phyloP scores from a whole-genome alignment of 768 basidiomycete genomes.

The Leccinum uliginosum region DNA sequence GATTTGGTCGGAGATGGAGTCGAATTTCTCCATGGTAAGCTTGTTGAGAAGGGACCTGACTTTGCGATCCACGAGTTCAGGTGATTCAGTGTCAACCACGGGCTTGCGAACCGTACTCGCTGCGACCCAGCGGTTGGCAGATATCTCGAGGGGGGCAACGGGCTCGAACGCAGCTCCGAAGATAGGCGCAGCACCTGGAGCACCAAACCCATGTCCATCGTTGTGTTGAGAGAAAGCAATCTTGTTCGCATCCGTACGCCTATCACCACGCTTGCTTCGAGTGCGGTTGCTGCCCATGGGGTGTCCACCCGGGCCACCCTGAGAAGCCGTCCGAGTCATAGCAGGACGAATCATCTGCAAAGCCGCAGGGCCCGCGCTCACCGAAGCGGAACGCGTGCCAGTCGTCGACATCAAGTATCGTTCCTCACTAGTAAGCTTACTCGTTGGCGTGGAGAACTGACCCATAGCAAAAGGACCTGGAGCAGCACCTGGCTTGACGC shows the following conservation, averaged over 20 bases:
- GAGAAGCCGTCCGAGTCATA: conserved; percentile 67
- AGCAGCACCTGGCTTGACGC: conserved; percentile 29
- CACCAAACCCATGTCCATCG: conserved; percentile 34
- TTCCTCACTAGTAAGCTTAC: conserved; percentile 67
- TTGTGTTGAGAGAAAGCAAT: conserved; percentile 33
- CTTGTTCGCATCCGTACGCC: conserved; percentile 58
- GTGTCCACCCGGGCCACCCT: conserved; percentile 52
- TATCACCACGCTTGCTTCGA: conserved; percentile 81
- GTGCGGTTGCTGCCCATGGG: conserved; percentile 55
- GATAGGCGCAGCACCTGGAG: conserved; percentile 26
- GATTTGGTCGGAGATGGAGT: conserved; percentile 93
- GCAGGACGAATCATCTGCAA: conserved; percentile 54
- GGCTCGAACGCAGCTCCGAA: conserved; percentile 48
- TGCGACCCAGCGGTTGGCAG: conserved; percentile 83
- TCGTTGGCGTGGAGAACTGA: conserved; percentile 51
- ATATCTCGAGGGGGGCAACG: conserved; percentile 69
- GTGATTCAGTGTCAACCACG: conserved; percentile 55
- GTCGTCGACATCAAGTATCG: conserved; percentile 49
- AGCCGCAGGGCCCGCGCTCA: conserved; percentile 43
- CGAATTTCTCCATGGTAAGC: conserved; percentile 95
- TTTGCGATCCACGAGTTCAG: conserved; percentile 88
- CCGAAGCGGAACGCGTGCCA: conserved; percentile 50
- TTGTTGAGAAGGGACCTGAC: conserved; percentile 92
- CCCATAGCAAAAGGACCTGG: conserved; percentile 54
- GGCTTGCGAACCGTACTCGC: conserved; percentile 41